Base-by-base conservation (phyloP, 2,329 filamentous ascomycete species). In the Corynespora cassiicola region DNA sequence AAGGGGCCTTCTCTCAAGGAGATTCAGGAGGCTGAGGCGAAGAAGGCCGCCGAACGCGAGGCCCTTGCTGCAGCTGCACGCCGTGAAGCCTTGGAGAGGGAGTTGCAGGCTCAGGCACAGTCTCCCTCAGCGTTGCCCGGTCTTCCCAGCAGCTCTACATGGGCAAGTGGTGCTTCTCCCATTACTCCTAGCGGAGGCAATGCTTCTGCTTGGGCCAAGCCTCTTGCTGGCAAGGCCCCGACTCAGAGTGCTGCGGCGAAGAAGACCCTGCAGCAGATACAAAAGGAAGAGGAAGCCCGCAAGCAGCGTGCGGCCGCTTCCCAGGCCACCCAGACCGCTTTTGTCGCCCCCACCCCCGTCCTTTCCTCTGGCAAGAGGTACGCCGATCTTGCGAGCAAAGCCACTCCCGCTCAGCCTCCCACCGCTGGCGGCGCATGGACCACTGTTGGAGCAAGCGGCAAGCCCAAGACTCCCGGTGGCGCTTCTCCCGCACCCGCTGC, bases 191-290 rank as follows among this genome's bases (percentile, higher is more conserved):
- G 75, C 1, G 67, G 75, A 8, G 65, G 74, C 32, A 63, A 55
- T 32, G 56, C 68, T 20, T 73, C 72, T 10, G 82, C 85, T 0
- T 90, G 87, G 87, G 72, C 79, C 12, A 89, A 88, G 68, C 62
- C 65, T 22, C 39, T 74, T 1, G 69, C 74, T 42, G 74, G 66
- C 38, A 85, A 81, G 57, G 64, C 75, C 23, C 55, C 62, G 16
- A 63, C 69, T 26, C 65, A 69, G 24, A 65, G 69, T 7, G 52
- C 41, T 19, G 65, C 62, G 48, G 74, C 72, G 8, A 94, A 95
- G 76, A 96, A 96, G 80, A 96, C 90, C 0, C 77, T 97, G 28
- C 89, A 90, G 16, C 92, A 97, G 54, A 97, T 99, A 42, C 94
- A 97, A 67, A 91, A 91, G 48, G 94, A 99, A 71, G 94, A 99